Base-by-base conservation (phyloP, 1,139 yeast species). In the Hanseniaspora sp. region DNA sequence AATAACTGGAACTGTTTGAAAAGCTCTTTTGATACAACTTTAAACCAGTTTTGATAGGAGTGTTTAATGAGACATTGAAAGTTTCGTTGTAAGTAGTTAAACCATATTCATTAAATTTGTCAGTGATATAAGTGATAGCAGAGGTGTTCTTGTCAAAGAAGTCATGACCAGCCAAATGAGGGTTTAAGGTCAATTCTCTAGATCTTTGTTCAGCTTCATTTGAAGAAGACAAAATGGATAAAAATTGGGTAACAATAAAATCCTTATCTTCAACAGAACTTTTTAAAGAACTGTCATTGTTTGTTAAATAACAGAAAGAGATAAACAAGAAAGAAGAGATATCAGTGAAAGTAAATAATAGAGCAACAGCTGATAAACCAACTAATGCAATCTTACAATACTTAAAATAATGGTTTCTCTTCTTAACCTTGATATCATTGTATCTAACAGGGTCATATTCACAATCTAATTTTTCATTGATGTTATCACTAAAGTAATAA, bases 141-240 rank as follows among this genome's bases (percentile, higher is more conserved):
- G 54, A 51, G 11, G 54, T 8, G 31, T 44, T 15, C 8, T 9
- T 13, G 7, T 53, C 52, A 17, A 80, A 92, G 57, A 83, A 70
- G 12, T 71, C 79, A 41, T 82, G 77, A 9, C 95, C 95, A 1
- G 92, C 87, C 57, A 85, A 70, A 64, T 85, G 95, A 1, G 84
- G 77, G 52, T 75, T 78, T 13, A 74, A 63, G 5, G 87, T 79
- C 62, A 81, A 83, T 37, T 67, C 71, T 56, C 72, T 61, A 2
- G 77, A 70, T 83, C 83, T 79, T 53, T 77, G 69, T 0, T 73
- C 69, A 2, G 83, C 82, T 33, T 68, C 64, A 61, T 79, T 79
- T 8, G 47, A 33, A n/a, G 72, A 67, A 39, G 71, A 68, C 48
- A 79, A 66, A 1, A 77, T 68, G 2, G 68, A 60, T 30, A 77